phyloP scores from a whole-genome alignment of 768 basidiomycete genomes.

The Leccinum barrowsii region DNA sequence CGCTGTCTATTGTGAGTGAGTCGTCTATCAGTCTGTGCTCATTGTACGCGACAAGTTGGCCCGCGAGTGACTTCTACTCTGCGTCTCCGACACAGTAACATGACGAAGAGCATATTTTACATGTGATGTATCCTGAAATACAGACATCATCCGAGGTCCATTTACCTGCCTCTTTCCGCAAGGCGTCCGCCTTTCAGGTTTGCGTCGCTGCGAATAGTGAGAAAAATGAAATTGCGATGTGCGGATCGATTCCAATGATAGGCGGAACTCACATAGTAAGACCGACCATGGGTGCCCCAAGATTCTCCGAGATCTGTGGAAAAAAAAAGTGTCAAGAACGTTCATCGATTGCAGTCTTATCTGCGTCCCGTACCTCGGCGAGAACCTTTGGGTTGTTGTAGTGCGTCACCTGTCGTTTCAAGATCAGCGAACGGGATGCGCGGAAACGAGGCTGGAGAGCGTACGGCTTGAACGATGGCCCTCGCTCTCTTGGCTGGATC shows the following conservation, averaged over 20 bases:
- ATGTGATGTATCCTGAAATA: constrained; percentile 23
- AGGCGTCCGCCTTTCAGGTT: constrained; percentile 68
- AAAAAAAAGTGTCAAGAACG: background rate
- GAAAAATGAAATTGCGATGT: background rate
- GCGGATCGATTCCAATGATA: background rate
- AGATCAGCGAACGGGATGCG: constrained; percentile 1
- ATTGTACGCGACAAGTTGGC: no score
- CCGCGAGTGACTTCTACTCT: background rate
- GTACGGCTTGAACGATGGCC: constrained; percentile 93
- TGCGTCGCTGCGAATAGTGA: constrained; percentile 43
- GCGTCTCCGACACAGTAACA: constrained; percentile 22
- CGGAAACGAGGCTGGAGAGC: constrained; percentile 12
- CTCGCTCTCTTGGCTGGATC: constrained; percentile 92
- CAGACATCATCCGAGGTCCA: constrained; percentile 11
- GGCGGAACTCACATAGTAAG: constrained; percentile 67
- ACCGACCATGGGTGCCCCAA: constrained; percentile 93
- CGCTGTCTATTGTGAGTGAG: constrained; percentile 52
- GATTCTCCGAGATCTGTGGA: constrained; percentile 66
- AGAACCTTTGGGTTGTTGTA: constrained; percentile 91
- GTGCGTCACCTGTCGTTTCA: constrained; percentile 70
- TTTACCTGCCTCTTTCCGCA: constrained; percentile 64
- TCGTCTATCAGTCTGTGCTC: background rate
- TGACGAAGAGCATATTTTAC: constrained; percentile 33
- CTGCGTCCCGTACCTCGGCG: constrained; percentile 59
- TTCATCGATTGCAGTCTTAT: background rate